These are phyloP conservation scores for Glycine soja DNA, from an alignment of 306 rosid genomes.

Conservation along the genomic window DNA sequence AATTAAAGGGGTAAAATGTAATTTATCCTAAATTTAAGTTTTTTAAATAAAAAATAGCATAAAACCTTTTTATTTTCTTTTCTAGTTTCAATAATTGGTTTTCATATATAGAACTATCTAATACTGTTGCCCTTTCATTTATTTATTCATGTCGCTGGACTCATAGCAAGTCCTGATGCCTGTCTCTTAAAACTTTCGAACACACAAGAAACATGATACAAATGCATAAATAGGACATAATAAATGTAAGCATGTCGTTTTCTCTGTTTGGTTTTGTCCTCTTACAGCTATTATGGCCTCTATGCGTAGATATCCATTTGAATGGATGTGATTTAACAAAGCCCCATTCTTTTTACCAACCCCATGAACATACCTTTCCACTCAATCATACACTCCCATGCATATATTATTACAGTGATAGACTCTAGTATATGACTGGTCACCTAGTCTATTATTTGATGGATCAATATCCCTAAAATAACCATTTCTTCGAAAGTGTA, in stretches of 20 bases:
- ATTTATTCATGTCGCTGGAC: slow-evolving; percentile 17
- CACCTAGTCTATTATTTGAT: slow-evolving; percentile 41
- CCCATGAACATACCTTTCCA: slow-evolving; percentile 36
- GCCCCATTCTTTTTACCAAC: slow-evolving; percentile 45
- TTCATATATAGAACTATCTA: too few species aligned
- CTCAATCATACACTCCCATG: slow-evolving; percentile 43
- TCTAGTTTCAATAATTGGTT: too few species aligned
- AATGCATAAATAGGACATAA: background rate
- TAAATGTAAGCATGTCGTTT: slow-evolving; percentile 37
- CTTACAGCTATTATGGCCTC: slow-evolving; percentile 38
- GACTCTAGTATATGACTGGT: slow-evolving; percentile 22
- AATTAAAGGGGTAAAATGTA: too few species aligned
- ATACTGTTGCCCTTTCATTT: background rate
- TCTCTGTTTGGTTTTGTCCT: slow-evolving; percentile 27
- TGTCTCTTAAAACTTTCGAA: slow-evolving; percentile 38
- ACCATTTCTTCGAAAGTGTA: slow-evolving; percentile 29
- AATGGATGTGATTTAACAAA: slow-evolving; percentile 44
- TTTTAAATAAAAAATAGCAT: too few species aligned
- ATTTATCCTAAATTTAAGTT: too few species aligned
- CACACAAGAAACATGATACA: background rate
- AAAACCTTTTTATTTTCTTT: too few species aligned
- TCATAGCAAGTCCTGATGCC: slow-evolving; percentile 33
- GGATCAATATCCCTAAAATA: slow-evolving; percentile 28
- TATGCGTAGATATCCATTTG: slow-evolving; percentile 12
- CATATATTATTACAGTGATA: slow-evolving; percentile 31